Evolutionary conservation across 257 asterid genomes (phyloP).

Genomic region (Solanum chiquidenum): DNA sequence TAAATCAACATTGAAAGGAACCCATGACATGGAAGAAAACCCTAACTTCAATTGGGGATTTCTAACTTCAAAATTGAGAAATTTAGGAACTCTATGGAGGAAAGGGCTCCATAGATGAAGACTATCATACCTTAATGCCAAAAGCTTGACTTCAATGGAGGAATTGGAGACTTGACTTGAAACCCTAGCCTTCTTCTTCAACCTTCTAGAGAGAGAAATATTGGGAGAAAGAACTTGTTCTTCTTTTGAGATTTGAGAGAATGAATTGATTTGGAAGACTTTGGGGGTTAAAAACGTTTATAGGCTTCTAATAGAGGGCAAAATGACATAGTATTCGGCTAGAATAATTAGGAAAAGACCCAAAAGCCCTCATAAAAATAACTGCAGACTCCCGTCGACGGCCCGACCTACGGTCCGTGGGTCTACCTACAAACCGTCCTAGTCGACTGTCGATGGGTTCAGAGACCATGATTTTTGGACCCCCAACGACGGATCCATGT

Average conservation of each 20-base stretch:
- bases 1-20: no score
- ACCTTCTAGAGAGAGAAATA: no score
- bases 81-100: not conserved
- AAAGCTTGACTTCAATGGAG: not conserved
- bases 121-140: not conserved
- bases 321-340: not conserved
- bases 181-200: no score
- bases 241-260: not conserved
- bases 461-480: not conserved
- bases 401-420: not conserved
- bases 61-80: not conserved
- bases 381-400: not conserved
- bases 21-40: no score
- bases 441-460: not conserved
- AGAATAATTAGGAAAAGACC: not conserved
- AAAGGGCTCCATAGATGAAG: not conserved
- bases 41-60: not conserved
- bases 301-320: not conserved
- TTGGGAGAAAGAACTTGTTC: no score
- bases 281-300: not conserved
- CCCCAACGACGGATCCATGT: not conserved
- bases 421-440: not conserved
- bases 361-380: not conserved
- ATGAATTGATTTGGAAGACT: not conserved
- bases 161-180: not conserved